phyloP scores from a whole-genome alignment of 768 basidiomycete species.

The Tremella fuciformis region DNA sequence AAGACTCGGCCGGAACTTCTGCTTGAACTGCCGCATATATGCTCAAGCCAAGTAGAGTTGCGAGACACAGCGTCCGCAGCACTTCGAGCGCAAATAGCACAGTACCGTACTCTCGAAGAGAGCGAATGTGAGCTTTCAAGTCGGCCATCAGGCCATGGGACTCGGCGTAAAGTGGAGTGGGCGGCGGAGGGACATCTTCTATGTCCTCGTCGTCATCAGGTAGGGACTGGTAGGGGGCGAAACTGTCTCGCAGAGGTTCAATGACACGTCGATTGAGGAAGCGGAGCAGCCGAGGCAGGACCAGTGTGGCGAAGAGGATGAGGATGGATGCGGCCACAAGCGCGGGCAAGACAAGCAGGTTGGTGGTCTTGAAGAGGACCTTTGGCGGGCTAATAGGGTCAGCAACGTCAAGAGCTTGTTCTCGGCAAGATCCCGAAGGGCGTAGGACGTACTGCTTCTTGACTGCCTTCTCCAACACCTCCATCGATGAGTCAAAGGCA shows the following conservation, averaged over 20 bases:
- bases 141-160: slow-evolving; percentile 51
- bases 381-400: slow-evolving; percentile 26
- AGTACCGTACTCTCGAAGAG: slow-evolving; percentile 56
- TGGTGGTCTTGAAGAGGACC: slow-evolving; percentile 25
- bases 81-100: slow-evolving; percentile 58
- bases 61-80: slow-evolving; percentile 56
- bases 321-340: slow-evolving; percentile 51
- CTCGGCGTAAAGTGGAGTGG: slow-evolving; percentile 29
- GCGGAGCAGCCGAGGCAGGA: slow-evolving; percentile 39
- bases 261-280: slow-evolving; percentile 16
- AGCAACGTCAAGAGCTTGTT: neutral
- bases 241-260: neutral
- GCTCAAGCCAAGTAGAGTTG: slow-evolving; percentile 59
- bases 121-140: slow-evolving; percentile 53
- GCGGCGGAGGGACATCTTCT: slow-evolving; percentile 18
- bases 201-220: slow-evolving; percentile 25
- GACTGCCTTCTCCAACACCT: neutral
- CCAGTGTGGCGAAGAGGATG: slow-evolving; percentile 50
- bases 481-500: neutral
- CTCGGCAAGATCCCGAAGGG: neutral
- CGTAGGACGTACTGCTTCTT: neutral
- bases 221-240: slow-evolving; percentile 25
- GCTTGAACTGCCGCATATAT: slow-evolving; percentile 55
- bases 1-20: slow-evolving; percentile 52
- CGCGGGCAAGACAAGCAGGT: slow-evolving; percentile 53